Percentiles rank a stretch among this genome's conserved stretches.
phyloP scores from a whole-genome alignment of 75 land plant genomes.

The Ceratopteris richardii region DNA sequence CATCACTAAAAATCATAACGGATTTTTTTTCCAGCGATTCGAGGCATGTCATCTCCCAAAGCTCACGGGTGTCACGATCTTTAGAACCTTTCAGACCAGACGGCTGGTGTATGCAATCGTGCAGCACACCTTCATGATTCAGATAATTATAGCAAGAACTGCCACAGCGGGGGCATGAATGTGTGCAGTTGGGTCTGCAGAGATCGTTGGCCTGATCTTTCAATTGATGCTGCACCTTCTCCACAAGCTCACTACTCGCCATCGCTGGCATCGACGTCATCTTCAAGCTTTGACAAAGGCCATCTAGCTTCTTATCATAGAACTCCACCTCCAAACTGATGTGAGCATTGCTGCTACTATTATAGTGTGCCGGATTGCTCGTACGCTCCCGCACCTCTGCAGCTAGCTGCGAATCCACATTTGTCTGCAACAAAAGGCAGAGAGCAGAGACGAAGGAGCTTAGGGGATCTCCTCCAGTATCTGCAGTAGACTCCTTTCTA shows the following conservation, averaged over 20 bases:
- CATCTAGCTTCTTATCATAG: background rate
- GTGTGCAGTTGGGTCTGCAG: background rate
- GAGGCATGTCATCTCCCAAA: background rate
- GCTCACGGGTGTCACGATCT: background rate
- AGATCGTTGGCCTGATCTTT: background rate
- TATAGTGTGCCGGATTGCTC: background rate
- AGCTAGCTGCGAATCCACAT: constrained; percentile 1
- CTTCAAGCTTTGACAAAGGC: background rate
- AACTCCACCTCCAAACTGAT: background rate
- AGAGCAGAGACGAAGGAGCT: background rate
- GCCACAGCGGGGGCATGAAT: background rate
- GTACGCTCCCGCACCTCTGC: background rate
- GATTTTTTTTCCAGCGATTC: background rate
- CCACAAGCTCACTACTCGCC: background rate
- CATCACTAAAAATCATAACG: background rate
- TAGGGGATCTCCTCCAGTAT: background rate
- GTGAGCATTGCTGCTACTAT: background rate
- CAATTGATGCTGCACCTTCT: background rate
- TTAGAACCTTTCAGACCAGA: background rate
- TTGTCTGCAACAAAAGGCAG: background rate
- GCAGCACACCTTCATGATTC: background rate
- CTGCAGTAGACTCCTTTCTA: too few species aligned
- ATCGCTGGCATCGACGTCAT: background rate
- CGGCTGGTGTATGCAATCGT: constrained; percentile 1
- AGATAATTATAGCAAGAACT: background rate